Evolutionary conservation across 352 stramenopile genomes (phyloP).

Genomic region (Plasmopara viticola): DNA sequence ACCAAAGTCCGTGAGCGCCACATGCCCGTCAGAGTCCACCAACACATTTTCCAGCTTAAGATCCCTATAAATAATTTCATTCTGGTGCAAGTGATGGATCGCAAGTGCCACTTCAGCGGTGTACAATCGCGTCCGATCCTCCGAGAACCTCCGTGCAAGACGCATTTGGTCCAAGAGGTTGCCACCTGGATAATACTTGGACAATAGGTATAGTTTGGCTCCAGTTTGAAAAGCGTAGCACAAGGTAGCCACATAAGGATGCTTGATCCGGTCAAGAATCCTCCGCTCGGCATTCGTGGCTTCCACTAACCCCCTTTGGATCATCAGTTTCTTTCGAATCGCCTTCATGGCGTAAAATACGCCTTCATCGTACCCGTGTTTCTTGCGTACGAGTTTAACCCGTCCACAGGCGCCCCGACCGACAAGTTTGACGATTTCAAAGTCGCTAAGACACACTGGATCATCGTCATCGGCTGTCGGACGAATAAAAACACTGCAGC

Average conservation of each 20-base stretch:
- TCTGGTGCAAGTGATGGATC: slow-evolving; percentile 89
- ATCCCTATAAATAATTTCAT: slow-evolving; percentile 97
- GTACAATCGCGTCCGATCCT: slow-evolving; percentile 93
- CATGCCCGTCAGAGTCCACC: slow-evolving; percentile 92
- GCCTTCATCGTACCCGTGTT: slow-evolving; percentile 73
- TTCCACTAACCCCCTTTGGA: slow-evolving; percentile 82
- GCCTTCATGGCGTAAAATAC: slow-evolving; percentile 84
- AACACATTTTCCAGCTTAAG: slow-evolving; percentile 99
- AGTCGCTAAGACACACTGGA: slow-evolving; percentile 78
- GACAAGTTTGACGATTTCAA: slow-evolving; percentile 97
- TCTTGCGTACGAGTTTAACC: slow-evolving; percentile 86
- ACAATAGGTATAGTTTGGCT: slow-evolving; percentile 86
- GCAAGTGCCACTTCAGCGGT: slow-evolving; percentile 94
- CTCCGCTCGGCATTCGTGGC: slow-evolving; percentile 86
- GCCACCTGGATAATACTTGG: slow-evolving; percentile 96
- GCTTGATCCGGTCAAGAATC: slow-evolving; percentile 89
- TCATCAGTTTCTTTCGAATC: slow-evolving; percentile 85
- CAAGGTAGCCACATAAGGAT: slow-evolving; percentile 96
- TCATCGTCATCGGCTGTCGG: slow-evolving; percentile 47
- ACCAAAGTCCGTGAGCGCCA: slow-evolving; percentile 98
- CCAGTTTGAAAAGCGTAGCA: slow-evolving; percentile 89
- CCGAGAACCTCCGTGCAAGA: slow-evolving; percentile 86
- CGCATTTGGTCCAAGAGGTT: slow-evolving; percentile 92
- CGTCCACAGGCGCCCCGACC: slow-evolving; percentile 88
- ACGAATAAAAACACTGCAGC: slow-evolving; percentile 74